Base-by-base conservation (phyloP, 169 alveolate species). In the Cardiosporidium cionae region DNA sequence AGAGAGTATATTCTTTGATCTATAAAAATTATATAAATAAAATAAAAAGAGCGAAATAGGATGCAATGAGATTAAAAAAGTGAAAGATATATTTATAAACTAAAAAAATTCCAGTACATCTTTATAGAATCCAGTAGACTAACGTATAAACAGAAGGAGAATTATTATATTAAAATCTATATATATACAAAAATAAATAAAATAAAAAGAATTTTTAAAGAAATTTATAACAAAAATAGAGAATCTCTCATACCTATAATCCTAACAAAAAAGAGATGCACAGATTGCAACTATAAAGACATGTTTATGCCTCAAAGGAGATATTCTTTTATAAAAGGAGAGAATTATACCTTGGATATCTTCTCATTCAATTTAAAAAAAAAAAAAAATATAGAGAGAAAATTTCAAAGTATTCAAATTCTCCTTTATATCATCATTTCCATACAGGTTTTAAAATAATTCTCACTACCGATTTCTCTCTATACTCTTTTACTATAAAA, bases 1-100 rank as follows among this genome's bases (percentile, higher is more conserved):
- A 52, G 25, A 69, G 22, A 28, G 84, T 70, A 22, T 53, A 7
- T 16, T 78, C 71, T 9, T 33, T 68, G 70, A 35, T 63, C 84
- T 78, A 32, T 33, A 16, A 27, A n/a, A 7, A 35, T 34, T 6
- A 2, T 34, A 52, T 1, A 1, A 29, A 34, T 25, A 66, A 25
- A 27, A 9, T 23, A 23, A 66, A 4, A 29, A 65, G 7, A 22
- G 2, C 7, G 4, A 68, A 37, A 37, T 63, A 68, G 3, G 2
- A 44, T 52, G 29, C 44, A 68, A 2, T 9, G 34, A 32, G 28
- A 27, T 27, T 27, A 58, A 27, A 27, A 58, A 58, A 5, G 7
- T 5, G 7, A 58, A 58, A 58, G 28, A 58, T 7, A 3, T 27
- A 3, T 27, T 16, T 27, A 44, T 0, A 44, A 44, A 63, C 25